Percentiles rank a stretch among this genome's conserved stretches.
phyloP scores from a whole-genome alignment of 1,284 basidiomycete genomes.

The Singerocomus inundabilis region DNA sequence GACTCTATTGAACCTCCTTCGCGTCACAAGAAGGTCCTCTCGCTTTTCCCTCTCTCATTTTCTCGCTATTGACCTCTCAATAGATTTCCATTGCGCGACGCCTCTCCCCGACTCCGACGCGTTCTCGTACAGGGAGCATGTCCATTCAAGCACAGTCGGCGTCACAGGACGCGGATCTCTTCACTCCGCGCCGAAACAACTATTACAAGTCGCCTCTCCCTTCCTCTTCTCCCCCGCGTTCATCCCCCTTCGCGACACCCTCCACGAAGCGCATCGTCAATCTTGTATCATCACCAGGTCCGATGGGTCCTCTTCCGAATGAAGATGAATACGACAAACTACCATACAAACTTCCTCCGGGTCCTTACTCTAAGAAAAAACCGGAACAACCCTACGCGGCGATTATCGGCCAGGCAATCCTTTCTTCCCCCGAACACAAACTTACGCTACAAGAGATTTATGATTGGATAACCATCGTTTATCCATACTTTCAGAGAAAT shows the following conservation, averaged over 20 bases:
- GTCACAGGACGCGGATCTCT: slow-evolving; percentile 30
- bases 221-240: slow-evolving; percentile 48
- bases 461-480: slow-evolving; percentile 91
- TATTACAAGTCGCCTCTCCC: slow-evolving; percentile 48
- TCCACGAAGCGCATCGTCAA: slow-evolving; percentile 53
- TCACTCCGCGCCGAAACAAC: slow-evolving; percentile 43
- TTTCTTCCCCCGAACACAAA: slow-evolving; percentile 80
- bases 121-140: slow-evolving; percentile 29
- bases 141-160: slow-evolving; percentile 33
- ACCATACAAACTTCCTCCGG: slow-evolving; percentile 75
- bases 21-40: slow-evolving; percentile 36
- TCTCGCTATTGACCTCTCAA: slow-evolving; percentile 5
- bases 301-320: slow-evolving; percentile 59
- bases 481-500: slow-evolving; percentile 89
- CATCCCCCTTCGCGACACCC: slow-evolving; percentile 54
- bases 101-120: slow-evolving; percentile 34
- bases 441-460: slow-evolving; percentile 96
- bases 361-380: slow-evolving; percentile 77
- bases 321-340: slow-evolving; percentile 61
- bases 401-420: slow-evolving; percentile 91
- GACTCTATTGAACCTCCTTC: slow-evolving; percentile 41
- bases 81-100: slow-evolving; percentile 20
- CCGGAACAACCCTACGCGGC: slow-evolving; percentile 91
- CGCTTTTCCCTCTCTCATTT: not conserved
- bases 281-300: slow-evolving; percentile 76